Percentiles rank a stretch among this genome's conserved stretches.
These are phyloP conservation scores for Oryza meridionalis DNA, from an alignment of 176 grass and related monocot genomes.

Conservation along the genomic window DNA sequence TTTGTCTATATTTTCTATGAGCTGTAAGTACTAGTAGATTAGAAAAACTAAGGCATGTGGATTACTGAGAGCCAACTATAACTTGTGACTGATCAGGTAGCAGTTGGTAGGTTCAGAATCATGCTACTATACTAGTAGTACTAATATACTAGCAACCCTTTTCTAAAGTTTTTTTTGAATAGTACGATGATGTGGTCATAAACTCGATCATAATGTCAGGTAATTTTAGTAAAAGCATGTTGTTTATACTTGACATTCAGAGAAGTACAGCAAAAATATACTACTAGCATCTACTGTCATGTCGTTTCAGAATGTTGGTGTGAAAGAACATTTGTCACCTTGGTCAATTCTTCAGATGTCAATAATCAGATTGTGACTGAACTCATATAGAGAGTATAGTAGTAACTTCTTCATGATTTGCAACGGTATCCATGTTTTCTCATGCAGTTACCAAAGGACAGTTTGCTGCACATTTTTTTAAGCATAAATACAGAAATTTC, in stretches of 20 bases:
- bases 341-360: background rate
- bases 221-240: background rate
- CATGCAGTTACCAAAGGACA: background rate
- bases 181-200: constrained; percentile 17
- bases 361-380: background rate
- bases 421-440: background rate
- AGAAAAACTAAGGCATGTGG: constrained; percentile 32
- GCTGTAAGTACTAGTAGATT: background rate
- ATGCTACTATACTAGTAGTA: background rate
- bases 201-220: constrained; percentile 3
- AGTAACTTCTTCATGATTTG: background rate
- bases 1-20: constrained; percentile 28
- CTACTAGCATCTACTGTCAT: background rate
- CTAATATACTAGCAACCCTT: constrained; percentile 9
- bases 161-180: constrained; percentile 22
- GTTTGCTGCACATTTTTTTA: background rate
- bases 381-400: background rate
- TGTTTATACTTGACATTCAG: background rate
- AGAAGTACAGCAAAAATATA: background rate
- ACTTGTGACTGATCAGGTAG: constrained; percentile 35
- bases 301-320: constrained; percentile 28
- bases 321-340: constrained; percentile 1
- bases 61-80: constrained; percentile 1
- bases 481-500: background rate
- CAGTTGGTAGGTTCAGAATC: constrained; percentile 35